These are phyloP conservation scores for Trametes polyzona DNA, from an alignment of 1,284 basidiomycete species.

Conservation along the genomic window DNA sequence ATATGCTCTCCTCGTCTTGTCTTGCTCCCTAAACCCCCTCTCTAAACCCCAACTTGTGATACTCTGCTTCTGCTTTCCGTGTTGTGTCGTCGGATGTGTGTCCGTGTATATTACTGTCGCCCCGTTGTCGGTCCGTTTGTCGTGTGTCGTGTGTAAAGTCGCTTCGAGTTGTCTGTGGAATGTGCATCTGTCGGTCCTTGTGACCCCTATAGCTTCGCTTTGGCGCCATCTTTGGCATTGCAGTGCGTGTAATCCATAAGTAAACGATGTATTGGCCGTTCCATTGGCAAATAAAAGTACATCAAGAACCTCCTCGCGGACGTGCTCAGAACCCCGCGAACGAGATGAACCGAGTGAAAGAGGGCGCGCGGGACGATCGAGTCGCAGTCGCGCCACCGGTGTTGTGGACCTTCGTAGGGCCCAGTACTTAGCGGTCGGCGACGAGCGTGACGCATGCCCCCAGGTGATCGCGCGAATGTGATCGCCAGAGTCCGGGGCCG, in stretches of 20 bases:
- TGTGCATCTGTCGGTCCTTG: neutral
- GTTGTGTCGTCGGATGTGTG: neutral
- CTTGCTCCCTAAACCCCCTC: neutral
- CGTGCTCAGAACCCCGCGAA: too few relatives aligned
- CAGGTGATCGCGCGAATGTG: slow-evolving; percentile 1
- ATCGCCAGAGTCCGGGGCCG: slow-evolving; percentile 2
- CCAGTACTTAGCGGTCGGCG: too few relatives aligned
- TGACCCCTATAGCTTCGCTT: too few relatives aligned
- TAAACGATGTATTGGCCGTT: too few relatives aligned
- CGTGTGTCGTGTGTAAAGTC: neutral
- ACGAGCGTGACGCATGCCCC: too few relatives aligned
- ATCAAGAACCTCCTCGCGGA: too few relatives aligned
- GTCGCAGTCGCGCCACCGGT: neutral
- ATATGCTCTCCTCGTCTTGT: neutral
- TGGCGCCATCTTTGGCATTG: too few relatives aligned
- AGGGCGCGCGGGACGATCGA: neutral
- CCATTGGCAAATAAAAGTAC: too few relatives aligned
- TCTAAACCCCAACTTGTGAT: neutral
- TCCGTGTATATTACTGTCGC: neutral
- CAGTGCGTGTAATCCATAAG: too few relatives aligned
- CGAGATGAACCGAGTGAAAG: too few relatives aligned
- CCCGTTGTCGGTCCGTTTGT: neutral
- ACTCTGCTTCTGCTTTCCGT: neutral
- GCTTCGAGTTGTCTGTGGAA: neutral
- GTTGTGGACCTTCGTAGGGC: slow-evolving; percentile 6